These are phyloP conservation scores for Candida nanaspora DNA, from an alignment of 805 yeast genomes.

Conservation along the genomic window DNA sequence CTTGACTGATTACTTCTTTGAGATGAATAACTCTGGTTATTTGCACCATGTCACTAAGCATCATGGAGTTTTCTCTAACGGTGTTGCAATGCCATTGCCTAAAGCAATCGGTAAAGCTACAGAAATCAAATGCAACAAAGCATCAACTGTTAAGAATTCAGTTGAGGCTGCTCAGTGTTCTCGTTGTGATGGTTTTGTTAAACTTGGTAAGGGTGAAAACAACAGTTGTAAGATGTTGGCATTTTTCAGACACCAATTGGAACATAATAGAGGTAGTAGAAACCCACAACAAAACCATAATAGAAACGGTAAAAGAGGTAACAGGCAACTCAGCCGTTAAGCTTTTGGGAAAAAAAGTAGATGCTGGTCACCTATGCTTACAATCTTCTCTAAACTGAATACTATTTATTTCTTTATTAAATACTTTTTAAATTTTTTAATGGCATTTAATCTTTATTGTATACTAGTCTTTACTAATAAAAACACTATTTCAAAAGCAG, in stretches of 20 bases:
- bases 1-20: slow-evolving; percentile 14
- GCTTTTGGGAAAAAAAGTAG: too few species aligned
- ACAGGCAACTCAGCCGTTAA: too few species aligned
- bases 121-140: slow-evolving; percentile 11
- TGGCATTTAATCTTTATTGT: too few species aligned
- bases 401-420: too few species aligned
- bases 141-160: slow-evolving; percentile 7
- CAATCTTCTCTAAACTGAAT: too few species aligned
- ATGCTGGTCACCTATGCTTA: too few species aligned
- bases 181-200: slow-evolving; percentile 13
- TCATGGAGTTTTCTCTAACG: slow-evolving; percentile 26
- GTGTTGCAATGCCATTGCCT: slow-evolving; percentile 22
- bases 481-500: too few species aligned
- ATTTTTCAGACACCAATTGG: slow-evolving; percentile 22
- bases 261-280: slow-evolving; percentile 14
- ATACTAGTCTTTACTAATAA: too few species aligned
- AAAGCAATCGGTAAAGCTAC: slow-evolving; percentile 12
- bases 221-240: slow-evolving; percentile 17
- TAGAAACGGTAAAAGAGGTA: background rate
- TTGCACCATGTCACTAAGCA: slow-evolving; percentile 25
- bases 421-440: too few species aligned
- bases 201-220: slow-evolving; percentile 12
- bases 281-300: slow-evolving; percentile 2
- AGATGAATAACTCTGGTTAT: slow-evolving; percentile 19
- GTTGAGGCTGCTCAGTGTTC: slow-evolving; percentile 19